Percentiles rank a stretch among this genome's conserved stretches.
Conservation (phyloP, 345 rosid species). For the Zanthoxylum bungeanum region DNA sequence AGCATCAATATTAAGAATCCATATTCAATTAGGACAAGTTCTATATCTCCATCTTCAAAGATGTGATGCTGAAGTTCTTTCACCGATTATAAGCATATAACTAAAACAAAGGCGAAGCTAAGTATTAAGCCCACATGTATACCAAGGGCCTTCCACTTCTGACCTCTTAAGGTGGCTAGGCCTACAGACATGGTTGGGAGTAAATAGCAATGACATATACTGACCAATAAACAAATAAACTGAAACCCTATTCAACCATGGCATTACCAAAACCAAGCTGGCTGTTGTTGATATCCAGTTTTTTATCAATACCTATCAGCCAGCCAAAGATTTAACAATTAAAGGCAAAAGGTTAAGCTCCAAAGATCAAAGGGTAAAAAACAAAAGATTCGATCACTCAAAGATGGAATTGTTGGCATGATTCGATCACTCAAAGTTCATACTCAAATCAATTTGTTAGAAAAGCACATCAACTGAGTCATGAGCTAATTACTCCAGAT, state of each 20-base stretch:
- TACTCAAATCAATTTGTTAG: background rate
- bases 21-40: background rate
- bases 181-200: background rate
- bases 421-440: background rate
- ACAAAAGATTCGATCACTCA: background rate
- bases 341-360: background rate
- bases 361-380: background rate
- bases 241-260: background rate
- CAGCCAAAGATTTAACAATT: background rate
- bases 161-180: background rate
- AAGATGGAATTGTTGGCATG: background rate
- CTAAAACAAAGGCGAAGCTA: background rate
- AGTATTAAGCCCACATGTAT: background rate
- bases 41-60: background rate
- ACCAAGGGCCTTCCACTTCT: background rate
- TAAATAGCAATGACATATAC: background rate
- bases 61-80: background rate
- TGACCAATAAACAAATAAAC: background rate
- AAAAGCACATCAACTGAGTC: background rate
- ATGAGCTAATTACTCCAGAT: background rate
- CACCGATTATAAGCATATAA: background rate
- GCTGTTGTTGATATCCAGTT: background rate
- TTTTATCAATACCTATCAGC: background rate
- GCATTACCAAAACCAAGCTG: background rate
- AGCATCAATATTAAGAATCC: background rate